These are phyloP conservation scores for Psilocybe mexicana DNA, from an alignment of 1,284 basidiomycete species.

Conservation along the genomic window DNA sequence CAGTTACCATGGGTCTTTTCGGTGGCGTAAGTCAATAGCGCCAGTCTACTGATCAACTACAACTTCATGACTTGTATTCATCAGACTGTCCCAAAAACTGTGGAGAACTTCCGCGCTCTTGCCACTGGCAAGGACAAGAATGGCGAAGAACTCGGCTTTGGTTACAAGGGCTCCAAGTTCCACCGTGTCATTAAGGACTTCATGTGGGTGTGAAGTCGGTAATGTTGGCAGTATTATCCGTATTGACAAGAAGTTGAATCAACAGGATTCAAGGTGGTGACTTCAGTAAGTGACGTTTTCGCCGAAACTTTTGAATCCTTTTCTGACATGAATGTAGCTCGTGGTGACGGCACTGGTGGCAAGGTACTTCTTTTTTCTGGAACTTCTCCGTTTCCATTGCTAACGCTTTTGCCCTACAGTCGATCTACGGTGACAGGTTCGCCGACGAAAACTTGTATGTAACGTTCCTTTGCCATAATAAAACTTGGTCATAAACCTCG, in stretches of 20 bases:
- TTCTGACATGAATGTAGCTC: constrained; percentile 41
- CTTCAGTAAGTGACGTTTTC: constrained; percentile 52
- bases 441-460: constrained; percentile 95
- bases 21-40: constrained; percentile 57
- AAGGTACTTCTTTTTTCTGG: constrained; percentile 44
- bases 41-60: constrained; percentile 10
- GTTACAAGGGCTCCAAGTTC: constrained; percentile 96
- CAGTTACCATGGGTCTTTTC: constrained; percentile 84
- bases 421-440: constrained; percentile 92
- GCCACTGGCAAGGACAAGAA: constrained; percentile 82
- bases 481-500: background rate
- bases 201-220: constrained; percentile 57
- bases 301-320: background rate
- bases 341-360: constrained; percentile 96
- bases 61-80: constrained; percentile 9
- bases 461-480: constrained; percentile 4
- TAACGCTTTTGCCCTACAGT: constrained; percentile 39
- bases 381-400: background rate
- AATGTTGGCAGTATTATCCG: background rate
- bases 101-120: constrained; percentile 92
- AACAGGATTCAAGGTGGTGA: constrained; percentile 92
- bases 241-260: constrained; percentile 26
- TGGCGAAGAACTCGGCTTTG: constrained; percentile 71
- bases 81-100: constrained; percentile 94
- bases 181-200: constrained; percentile 98